Percentiles rank a stretch among this genome's conserved stretches.
phyloP scores from a whole-genome alignment of 768 basidiomycete species.

The Krasilnikovozyma curviuscula region DNA sequence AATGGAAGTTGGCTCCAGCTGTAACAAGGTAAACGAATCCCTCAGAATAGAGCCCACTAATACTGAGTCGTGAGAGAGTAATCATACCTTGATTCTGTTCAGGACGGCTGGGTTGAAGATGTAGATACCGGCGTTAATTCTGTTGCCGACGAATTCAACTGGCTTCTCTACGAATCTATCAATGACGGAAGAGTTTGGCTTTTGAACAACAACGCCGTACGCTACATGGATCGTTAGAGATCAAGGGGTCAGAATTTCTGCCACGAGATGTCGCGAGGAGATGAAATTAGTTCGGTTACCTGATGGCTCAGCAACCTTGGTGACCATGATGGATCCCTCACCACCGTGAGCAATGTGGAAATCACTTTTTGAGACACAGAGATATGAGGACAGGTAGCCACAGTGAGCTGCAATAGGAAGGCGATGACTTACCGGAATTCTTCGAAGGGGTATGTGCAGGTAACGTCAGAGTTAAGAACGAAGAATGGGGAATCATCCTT shows the following conservation, averaged over 20 bases:
- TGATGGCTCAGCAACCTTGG: constrained; percentile 33
- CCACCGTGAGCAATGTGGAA: constrained; percentile 32
- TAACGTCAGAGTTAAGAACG: constrained; percentile 34
- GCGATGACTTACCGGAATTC: constrained; percentile 24
- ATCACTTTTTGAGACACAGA: constrained; percentile 19
- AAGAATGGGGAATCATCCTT: constrained; percentile 35
- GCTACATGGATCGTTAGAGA: no score
- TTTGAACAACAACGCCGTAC: constrained; percentile 33
- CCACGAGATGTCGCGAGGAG: no score
- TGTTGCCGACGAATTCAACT: constrained; percentile 33
- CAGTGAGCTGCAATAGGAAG: neutral
- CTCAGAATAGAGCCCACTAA: neutral
- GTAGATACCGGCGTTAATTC: constrained; percentile 36
- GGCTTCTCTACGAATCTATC: constrained; percentile 36
- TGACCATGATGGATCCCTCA: constrained; percentile 34
- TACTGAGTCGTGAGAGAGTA: neutral
- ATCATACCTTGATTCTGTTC: constrained; percentile 30
- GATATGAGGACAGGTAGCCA: neutral
- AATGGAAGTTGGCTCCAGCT: constrained; percentile 33
- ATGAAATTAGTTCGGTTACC: no score
- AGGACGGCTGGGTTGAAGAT: constrained; percentile 34
- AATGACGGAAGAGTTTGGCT: constrained; percentile 29
- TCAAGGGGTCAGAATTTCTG: no score
- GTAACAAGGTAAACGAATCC: neutral
- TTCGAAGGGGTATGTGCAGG: constrained; percentile 33